phyloP scores from a whole-genome alignment of 2,329 filamentous ascomycete species.

The Trichoderma lentiforme region DNA sequence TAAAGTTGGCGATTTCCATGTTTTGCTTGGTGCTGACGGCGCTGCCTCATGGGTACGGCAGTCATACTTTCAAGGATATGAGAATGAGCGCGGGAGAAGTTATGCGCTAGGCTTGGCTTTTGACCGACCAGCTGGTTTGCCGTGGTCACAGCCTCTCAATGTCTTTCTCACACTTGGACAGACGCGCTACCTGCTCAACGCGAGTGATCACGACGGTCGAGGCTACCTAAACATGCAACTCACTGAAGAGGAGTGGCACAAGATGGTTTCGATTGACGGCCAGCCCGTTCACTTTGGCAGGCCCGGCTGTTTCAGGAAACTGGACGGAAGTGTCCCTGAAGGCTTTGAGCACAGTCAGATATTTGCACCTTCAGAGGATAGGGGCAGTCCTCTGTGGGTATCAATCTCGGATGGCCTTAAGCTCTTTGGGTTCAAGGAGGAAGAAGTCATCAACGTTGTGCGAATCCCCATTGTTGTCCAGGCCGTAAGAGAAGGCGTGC shows the following conservation, averaged over 20 bases:
- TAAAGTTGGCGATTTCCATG: constrained; percentile 35
- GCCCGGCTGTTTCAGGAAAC: constrained; percentile 30
- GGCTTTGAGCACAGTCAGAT: constrained; percentile 31
- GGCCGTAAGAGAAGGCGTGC: constrained; percentile 33
- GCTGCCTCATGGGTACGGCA: constrained; percentile 36
- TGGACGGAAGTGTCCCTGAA: constrained; percentile 29
- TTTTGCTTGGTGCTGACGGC: constrained; percentile 35
- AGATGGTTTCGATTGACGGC: constrained; percentile 33
- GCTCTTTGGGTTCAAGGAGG: constrained; percentile 36
- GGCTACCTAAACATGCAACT: constrained; percentile 39
- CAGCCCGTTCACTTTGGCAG: constrained; percentile 33
- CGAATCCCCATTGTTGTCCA: constrained; percentile 37
- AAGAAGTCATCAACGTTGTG: constrained; percentile 36
- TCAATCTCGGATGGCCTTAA: constrained; percentile 36
- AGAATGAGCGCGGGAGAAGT: constrained; percentile 33
- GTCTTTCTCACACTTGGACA: constrained; percentile 37
- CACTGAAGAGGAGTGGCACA: constrained; percentile 35
- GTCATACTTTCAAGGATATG: constrained; percentile 34
- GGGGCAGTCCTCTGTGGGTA: constrained; percentile 31
- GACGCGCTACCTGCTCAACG: constrained; percentile 36
- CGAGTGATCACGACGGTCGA: constrained; percentile 33
- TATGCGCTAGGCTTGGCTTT: constrained; percentile 37
- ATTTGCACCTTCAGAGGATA: constrained; percentile 33
- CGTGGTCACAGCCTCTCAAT: constrained; percentile 36
- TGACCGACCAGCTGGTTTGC: constrained; percentile 31